A percentile compares a stretch with the other conserved stretches of the same genome.
These are phyloP conservation scores for Saccharum officinarum DNA, from an alignment of 176 grass and related monocot species.

Conservation along the genomic window DNA sequence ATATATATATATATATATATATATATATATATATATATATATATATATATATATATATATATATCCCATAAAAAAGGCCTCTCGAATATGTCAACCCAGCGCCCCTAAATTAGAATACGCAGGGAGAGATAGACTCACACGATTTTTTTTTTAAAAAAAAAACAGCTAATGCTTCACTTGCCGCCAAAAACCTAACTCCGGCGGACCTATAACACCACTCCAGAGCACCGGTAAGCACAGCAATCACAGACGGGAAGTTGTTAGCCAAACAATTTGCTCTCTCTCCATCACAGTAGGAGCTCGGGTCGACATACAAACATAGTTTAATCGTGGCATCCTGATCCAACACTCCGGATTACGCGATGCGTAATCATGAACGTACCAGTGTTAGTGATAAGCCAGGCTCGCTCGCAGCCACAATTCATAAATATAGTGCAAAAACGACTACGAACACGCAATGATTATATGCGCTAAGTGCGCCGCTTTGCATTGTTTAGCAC, in stretches of 20 bases:
- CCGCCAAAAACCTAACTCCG: too few species aligned
- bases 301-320: too few species aligned
- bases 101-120: background rate
- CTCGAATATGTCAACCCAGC: background rate
- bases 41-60: too few species aligned
- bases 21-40: too few species aligned
- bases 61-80: too few species aligned
- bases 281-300: background rate
- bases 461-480: constrained; percentile 30
- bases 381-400: constrained; percentile 21
- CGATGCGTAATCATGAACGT: constrained; percentile 36
- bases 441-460: constrained; percentile 8
- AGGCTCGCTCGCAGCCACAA: background rate
- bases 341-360: constrained; percentile 16
- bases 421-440: background rate
- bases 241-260: background rate
- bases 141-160: background rate
- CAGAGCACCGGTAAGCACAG: background rate
- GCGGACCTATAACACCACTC: too few species aligned
- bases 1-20: too few species aligned
- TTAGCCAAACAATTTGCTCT: background rate
- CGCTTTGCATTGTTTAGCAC: background rate
- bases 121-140: background rate
- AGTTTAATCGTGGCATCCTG: background rate
- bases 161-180: background rate